phyloP scores from a whole-genome alignment of 1,284 basidiomycete species.

The Violaceomyces palustris region DNA sequence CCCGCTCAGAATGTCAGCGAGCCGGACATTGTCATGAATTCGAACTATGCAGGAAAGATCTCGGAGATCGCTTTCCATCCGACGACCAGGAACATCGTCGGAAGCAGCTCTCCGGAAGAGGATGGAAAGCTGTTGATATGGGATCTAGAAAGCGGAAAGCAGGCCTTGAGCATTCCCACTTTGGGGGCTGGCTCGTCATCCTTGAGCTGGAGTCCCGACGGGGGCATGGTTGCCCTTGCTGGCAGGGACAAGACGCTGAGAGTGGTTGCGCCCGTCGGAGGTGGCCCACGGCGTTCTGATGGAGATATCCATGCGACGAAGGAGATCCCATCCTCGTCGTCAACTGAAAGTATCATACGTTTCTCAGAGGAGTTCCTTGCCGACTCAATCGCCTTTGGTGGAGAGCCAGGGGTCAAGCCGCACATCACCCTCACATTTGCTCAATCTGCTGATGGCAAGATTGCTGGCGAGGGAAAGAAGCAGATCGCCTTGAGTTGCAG shows the following conservation, averaged over 20 bases:
- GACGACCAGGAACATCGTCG: neutral
- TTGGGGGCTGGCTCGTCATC: neutral
- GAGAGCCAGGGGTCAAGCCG: constrained; percentile 9
- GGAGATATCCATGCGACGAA: too few relatives aligned
- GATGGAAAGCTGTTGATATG: neutral
- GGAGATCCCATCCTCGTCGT: too few relatives aligned
- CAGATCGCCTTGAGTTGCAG: constrained; percentile 77
- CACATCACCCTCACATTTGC: constrained; percentile 82
- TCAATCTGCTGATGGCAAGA: constrained; percentile 88
- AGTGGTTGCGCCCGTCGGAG: neutral
- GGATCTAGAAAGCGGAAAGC: neutral
- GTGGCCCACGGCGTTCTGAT: too few relatives aligned
- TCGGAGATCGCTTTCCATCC: neutral
- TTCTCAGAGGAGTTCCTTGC: too few relatives aligned
- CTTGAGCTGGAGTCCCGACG: neutral
- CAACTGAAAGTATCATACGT: too few relatives aligned
- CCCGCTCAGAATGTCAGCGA: neutral
- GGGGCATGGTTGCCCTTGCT: neutral
- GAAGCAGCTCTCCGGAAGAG: neutral
- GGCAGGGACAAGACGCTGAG: neutral
- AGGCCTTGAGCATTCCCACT: neutral
- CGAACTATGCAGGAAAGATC: neutral
- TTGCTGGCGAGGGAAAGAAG: constrained; percentile 68
- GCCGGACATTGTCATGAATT: neutral
- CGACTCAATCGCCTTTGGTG: too few relatives aligned